Evolutionary conservation across 805 yeast genomes (phyloP), one percentile per base, ranked within the genome.

Genomic region (Teunomyces barrocoloradensis): DNA sequence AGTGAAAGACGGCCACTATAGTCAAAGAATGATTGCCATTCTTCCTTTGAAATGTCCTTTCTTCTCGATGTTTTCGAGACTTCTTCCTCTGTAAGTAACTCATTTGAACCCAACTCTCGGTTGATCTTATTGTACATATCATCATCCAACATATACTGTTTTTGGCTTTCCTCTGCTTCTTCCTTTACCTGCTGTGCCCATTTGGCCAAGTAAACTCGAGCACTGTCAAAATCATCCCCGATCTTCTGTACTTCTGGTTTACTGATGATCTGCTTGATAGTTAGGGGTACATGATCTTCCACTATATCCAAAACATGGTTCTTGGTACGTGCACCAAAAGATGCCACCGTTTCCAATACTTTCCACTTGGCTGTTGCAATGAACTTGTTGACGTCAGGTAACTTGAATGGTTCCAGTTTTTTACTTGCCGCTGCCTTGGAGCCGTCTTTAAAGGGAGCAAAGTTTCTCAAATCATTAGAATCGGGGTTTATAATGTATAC

Each of bases 151-250:
- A 77, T 71, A 57, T 73, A 71, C 47, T 73, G 71, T 50, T 80
- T 66, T 50, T 79, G 74, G 44, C 80, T 78, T 54, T 82, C 64
- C 49, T 72, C 90, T 1, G 96, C 94, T 63, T 92, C 96, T 57
- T 90, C 91, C 56, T 92, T 94, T 7, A 94, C 94, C 25, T 89
- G 89, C 56, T 89, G 78, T 0, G 98, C 97, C 98, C 98, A 94
- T 69, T 90, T 91, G 4, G 98, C 98, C 49, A 92, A 73, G 63
- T 89, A 92, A 3, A 90, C 86, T 45, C 91, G 79, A 0, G 98
- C 98, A 44, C 92, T 83, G 60, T 91, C 98, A 61, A 91, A 94
- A 52, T 92, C 98, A 53, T 89, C 87, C 49, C 94, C 88, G 21
- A 92, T 80, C 47, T 77, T 80, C 56, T 77, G 78, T 10, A 92